Evolutionary conservation across 2,329 filamentous ascomycete species (phyloP), one percentile per base, ranked within the genome.

Genomic region (Stachybotrys chlorohalonatus): DNA sequence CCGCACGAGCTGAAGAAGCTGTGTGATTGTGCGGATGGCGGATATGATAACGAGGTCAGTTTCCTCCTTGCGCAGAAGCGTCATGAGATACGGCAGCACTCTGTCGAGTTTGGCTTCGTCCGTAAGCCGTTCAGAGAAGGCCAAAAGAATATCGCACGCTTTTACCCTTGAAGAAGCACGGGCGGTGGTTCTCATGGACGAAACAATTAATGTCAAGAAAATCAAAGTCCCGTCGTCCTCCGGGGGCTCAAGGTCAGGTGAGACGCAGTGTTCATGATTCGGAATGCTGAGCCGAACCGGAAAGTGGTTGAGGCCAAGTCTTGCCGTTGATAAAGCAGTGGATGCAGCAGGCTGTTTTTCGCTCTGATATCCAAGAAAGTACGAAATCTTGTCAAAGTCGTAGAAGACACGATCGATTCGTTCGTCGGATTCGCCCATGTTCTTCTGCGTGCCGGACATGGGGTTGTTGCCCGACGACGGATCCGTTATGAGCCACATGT

Each of bases 371-470:
- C 90, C 92, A 1, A 99, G 79, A 55, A 96, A 95, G 66, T 95
- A 95, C 0, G 93, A 91, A 53, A 99, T 96, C 69, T 97, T 99
- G 69, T 99, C 94, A 71, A 96, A 97, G 66, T 99, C 94, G 62
- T 89, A 84, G 65, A 89, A 97, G 1, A 99, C 86, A 48, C 91
- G 84, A 63, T 97, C 90, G 64, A 99, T 97, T 47, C 94, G 84
- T 60, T 96, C 91, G 69, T 99, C 94, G 1, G 91, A 85, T 69
- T 96, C 91, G 57, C 88, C 88, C 53, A 92, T 77, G 64, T 92
- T 95, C 59, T 82, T 84, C 42, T 64, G 60, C 11, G 83, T 79
- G 1, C 87, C 82, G 9, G 86, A 86, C 47, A 90, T 80, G 11
- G 85, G 81, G 53, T 82, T 85, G 59, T 87, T 86, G 1, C 90